Evolutionary conservation across 495 filamentous ascomycete genomes (phyloP), one percentile per base, ranked within the genome.

Genomic region (Neurospora sp.): DNA sequence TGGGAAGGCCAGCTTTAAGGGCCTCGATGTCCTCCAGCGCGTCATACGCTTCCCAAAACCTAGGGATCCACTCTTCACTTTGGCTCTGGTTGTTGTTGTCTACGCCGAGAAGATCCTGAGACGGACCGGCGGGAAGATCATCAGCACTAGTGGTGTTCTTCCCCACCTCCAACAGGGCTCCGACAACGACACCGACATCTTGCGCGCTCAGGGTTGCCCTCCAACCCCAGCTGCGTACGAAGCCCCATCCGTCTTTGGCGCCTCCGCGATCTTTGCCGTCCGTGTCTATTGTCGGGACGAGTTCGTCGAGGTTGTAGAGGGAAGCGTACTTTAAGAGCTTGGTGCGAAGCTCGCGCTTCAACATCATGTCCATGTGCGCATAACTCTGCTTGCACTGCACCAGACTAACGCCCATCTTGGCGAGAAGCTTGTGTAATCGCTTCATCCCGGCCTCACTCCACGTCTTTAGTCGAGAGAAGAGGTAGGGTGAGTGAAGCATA

Each of bases 161-260:
- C 73, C 95, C 94, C 68, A 98, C 94, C 82, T 99, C 96, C 2
- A 99, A 88, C 70, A 99, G 90, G 14, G 96, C 93, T 70, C 94
- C 93, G 40, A 97, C 87, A 40, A 98, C 89, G 9, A 97, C 92
- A 40, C 91, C 95, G 1, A 97, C 93, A 79, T 99, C 96, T 45
- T 91, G 91, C 12, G 96, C 96, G 72, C 91, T 94, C 2, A 98
- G 86, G 59, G 94, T 97, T 0, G 94, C 96, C 79, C 94, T 93
- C 94, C 94, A 99, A 20, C 96, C 96, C 96, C 96, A 99, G 79
- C 92, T 96, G 44, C 94, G 88, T 20, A 99, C 95, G 78, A 98
- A 99, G 3, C 96, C 96, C 93, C 96, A 97, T 14, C 93, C 93
- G 79, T 96, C 91, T 75, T 92, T 92, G 40, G 87, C 85, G 27